Base-by-base conservation (phyloP, 331 rosid genomes). In the Telfairia occidentalis region DNA sequence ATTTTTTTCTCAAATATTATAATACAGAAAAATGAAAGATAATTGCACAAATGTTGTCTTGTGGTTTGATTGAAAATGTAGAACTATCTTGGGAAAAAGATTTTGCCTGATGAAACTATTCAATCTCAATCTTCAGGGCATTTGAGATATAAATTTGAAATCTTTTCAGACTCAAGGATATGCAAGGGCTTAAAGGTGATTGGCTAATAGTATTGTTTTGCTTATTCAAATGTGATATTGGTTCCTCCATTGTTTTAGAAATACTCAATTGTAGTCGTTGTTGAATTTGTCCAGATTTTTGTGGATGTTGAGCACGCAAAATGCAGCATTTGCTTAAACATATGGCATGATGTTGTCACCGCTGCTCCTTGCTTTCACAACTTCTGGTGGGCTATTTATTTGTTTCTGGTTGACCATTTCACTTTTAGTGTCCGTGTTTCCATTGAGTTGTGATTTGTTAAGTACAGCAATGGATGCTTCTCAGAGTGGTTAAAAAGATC, bases 331-430 rank as follows among this genome's bases (percentile, higher is more conserved):
- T 94, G 97, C 87, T 84, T 94, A 80, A 94, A 86, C 76, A 76
- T 88, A 78, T 89, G 98, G 98, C 97, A 94, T 70, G 96, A 88
- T 73, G 98, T 86, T 71, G 97, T 94, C 43, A 87, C 98, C 37
- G 87, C 82, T 65, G 91, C 98, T 76, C 98, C 98, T 72, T 94
- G 98, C 85, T 87, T 89, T 69, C 97, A 91, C 79, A 94, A 89
- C 82, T 94, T 94, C 82, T 94, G 97, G 97, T 89, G 75, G 85
- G 85, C 59, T 45, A 35, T 63, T 75, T 78, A 29, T 28, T 60
- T 71, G 57, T 35, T 78, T 37, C 8, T 10, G 69, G 45, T 45
- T 45, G 48, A 75, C 55, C 30, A 49, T 42, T 61, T 29, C 46
- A 23, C 28, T 46, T 74, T 74, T 46, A 77, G 74, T 71, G 69